Base-by-base conservation (phyloP, 192 early-diverging fungal species). In the Coemansia reversa region DNA sequence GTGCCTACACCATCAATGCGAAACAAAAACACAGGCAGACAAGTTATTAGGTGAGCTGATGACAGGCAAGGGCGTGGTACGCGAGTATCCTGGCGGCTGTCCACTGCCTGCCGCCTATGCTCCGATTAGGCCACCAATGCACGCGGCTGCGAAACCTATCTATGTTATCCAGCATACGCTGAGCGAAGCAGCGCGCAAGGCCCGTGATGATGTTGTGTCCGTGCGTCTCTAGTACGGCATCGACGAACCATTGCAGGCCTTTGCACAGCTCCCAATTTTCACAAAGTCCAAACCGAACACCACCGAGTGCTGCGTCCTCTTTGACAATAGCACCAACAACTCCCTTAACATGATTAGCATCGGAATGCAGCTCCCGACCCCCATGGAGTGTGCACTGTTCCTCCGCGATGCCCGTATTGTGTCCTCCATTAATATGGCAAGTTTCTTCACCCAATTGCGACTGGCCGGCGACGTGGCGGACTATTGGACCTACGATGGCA, bases 301-400 rank as follows among this genome's bases (percentile, higher is more conserved):
- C 1, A 33, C 27, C 2, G 53, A 58, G 56, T 30, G 32, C 12
- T 27, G 58, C 14, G 66, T 74, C 5, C 33, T 74, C 0, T 65
- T 74, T 32, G 66, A 65, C 24, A 66, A 74, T 7, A 56, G 49
- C 1, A 3, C 27, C 27, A 27, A 66, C 35, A 74, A 62, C 24
- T 55, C 53, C 0, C 20, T 74, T 7, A 74, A 74, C 30, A 74
- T 74, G 72, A 1, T 51, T 12, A n/a, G 45, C 6, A 16, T 74
- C 2, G 65, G 72, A 3, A 67, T 74, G 39, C 56, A 64, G n/a
- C 53, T 74, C 0, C 72, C 61, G 4, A 55, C 29, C 0, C 62
- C 60, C 16, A 45, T 39, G 11, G 61, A 67, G 39, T 25, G 27
- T 0, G 59, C 28, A 1, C n/a, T 30, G 22, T 75, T 75, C 60